Conservation (phyloP, 257 asterid species). For the Petunia secreta region DNA sequence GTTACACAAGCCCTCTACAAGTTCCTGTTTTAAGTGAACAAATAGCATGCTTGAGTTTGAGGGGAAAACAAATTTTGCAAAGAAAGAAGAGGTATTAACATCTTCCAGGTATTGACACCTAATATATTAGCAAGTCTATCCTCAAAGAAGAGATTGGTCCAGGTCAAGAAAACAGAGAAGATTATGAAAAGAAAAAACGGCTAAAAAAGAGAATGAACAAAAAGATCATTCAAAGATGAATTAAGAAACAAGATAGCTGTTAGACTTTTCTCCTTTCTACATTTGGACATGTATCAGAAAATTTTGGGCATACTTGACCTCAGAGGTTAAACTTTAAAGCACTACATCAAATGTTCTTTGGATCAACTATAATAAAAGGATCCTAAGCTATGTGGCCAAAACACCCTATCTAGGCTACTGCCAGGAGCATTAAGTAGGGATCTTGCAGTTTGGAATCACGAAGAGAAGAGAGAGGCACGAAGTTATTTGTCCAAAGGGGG, state of each 20-base stretch:
- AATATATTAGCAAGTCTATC: slow-evolving; percentile 9
- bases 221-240: slow-evolving; percentile 6
- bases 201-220: neutral
- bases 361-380: neutral
- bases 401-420: neutral
- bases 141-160: neutral
- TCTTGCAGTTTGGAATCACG: slow-evolving; percentile 10
- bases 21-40: neutral
- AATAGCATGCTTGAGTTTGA: slow-evolving; percentile 13
- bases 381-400: slow-evolving; percentile 6
- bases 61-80: neutral
- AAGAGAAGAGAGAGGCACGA: neutral
- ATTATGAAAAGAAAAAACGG: neutral
- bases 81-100: slow-evolving; percentile 7
- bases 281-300: neutral
- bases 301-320: neutral
- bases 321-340: neutral
- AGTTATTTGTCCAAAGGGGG: neutral
- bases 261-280: slow-evolving; percentile 5
- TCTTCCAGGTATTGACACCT: slow-evolving; percentile 14
- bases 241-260: neutral
- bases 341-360: neutral
- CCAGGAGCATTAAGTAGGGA: slow-evolving; percentile 12
- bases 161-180: neutral
- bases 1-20: slow-evolving; percentile 6